Evolutionary conservation across 2,329 filamentous ascomycete genomes (phyloP), one percentile per base, ranked within the genome.

Genomic region (Trichophyton rubrum): DNA sequence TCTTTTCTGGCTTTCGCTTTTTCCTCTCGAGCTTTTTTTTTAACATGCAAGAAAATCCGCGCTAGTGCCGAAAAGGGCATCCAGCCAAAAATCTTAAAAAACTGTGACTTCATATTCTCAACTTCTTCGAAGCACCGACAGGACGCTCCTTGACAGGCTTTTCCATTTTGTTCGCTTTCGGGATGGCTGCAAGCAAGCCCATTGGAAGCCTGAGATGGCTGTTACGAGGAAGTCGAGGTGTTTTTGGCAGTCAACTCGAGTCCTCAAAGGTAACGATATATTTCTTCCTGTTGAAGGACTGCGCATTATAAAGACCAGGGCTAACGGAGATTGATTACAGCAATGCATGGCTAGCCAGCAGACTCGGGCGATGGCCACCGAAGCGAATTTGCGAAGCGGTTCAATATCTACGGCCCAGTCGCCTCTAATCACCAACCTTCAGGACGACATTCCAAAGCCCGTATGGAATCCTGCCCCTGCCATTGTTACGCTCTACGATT

Each of bases 401-500:
- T 60, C 67, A 24, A 61, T 67, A 58, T 70, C 73, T 60, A 65
- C 70, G 35, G 43, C 60, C 9, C 63, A 60, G 15, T n/a, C 61
- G 27, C n/a, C 38, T 13, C 56, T 59, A 33, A 11, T 59, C 27
- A 35, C 61, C 55, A 35, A n/a, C 27, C 51, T 55, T 30, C 51
- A 13, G 51, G 51, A 55, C 11, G 58, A 65, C 38, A 65, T 64
- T n/a, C 67, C 70, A 49, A 67, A 62, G 35, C 64, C 64, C 33
- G 56, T 49, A 33, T 75, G 71, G 70, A 68, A 65, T 59, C 68
- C 78, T 65, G 78, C 79, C 65, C 85, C 83, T 33, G 89, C 95
- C 61, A 84, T 88, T 60, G 82, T 92, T 63, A 97, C 92, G 60
- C 83, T 96, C 74, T 90, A 96, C 82, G 79, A 80, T 71, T 99